phyloP scores from a whole-genome alignment of 371 early-diverging fungal genomes.

The Parasitella parasitica region DNA sequence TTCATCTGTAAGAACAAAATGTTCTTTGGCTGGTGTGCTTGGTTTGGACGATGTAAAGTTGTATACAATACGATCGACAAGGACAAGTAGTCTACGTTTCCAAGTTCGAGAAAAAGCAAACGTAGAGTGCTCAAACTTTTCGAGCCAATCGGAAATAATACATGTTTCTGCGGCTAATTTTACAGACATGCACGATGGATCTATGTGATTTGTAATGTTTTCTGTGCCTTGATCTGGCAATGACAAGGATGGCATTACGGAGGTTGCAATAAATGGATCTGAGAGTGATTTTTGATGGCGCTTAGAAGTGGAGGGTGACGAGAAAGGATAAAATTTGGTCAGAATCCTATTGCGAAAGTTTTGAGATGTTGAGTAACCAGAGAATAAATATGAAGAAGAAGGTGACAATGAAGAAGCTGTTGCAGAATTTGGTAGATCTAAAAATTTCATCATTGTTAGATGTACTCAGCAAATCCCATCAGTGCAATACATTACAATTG shows the following conservation, averaged over 20 bases:
- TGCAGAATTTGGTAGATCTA: not conserved
- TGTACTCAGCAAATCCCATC: conserved; percentile 6
- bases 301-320: conserved; percentile 1
- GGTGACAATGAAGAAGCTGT: conserved; percentile 21
- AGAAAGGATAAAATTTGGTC: conserved; percentile 28
- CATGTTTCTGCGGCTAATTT: conserved; percentile 32
- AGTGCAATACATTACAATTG: conserved; percentile 6
- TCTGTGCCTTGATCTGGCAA: not conserved
- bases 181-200: conserved; percentile 41
- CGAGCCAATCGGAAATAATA: conserved; percentile 31
- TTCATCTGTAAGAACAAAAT: conserved; percentile 41
- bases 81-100: conserved; percentile 37
- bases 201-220: conserved; percentile 6
- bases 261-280: conserved; percentile 13
- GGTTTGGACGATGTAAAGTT: conserved; percentile 40
- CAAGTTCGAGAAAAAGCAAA: conserved; percentile 41
- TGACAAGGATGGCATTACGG: not conserved
- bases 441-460: too few relatives aligned
- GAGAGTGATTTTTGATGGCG: conserved; percentile 31
- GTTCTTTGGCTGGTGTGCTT: conserved; percentile 36
- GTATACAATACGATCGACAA: conserved; percentile 34
- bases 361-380: conserved; percentile 34
- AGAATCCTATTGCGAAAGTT: conserved; percentile 35
- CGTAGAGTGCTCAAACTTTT: conserved; percentile 33
- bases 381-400: conserved; percentile 33